Conservation (phyloP, 2,329 filamentous ascomycete genomes). For the Onygenales sp. region DNA sequence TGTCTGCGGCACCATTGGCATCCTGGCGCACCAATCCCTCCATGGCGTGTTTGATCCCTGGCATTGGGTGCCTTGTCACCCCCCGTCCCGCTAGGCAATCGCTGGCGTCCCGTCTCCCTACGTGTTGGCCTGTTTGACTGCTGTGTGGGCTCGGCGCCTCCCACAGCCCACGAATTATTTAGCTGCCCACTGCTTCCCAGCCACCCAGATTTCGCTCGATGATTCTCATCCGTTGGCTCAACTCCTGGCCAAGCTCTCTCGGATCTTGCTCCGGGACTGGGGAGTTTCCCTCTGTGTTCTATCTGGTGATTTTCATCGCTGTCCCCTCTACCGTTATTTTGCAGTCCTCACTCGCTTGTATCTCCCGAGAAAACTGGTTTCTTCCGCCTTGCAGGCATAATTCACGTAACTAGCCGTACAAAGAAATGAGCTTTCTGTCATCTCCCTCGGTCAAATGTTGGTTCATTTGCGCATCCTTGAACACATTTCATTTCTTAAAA, state of each 20-base stretch:
- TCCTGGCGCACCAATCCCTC: neutral
- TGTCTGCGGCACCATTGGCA: neutral
- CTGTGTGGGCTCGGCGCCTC: neutral
- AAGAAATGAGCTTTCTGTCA: neutral
- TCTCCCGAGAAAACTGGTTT: neutral
- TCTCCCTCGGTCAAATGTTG: neutral
- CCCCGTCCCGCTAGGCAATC: neutral
- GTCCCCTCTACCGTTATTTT: no score
- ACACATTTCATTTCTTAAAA: neutral
- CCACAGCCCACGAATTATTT: no score
- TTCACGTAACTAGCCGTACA: neutral
- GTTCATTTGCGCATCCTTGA: neutral
- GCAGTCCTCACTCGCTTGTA: no score
- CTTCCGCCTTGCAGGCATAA: neutral
- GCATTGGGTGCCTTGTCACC: slow-evolving; percentile 1
- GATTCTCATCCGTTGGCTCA: no score
- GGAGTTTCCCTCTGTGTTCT: no score
- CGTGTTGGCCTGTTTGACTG: neutral
- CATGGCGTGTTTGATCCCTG: neutral
- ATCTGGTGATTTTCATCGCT: no score
- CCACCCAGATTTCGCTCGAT: no score
- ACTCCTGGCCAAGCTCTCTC: no score
- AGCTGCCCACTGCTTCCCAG: no score
- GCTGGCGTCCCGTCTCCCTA: neutral
- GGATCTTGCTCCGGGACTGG: no score